A percentile compares a stretch with the other conserved stretches of the same genome.
Conservation (phyloP, 2,329 filamentous ascomycete species). For the Fusarium pseudonygamai region DNA sequence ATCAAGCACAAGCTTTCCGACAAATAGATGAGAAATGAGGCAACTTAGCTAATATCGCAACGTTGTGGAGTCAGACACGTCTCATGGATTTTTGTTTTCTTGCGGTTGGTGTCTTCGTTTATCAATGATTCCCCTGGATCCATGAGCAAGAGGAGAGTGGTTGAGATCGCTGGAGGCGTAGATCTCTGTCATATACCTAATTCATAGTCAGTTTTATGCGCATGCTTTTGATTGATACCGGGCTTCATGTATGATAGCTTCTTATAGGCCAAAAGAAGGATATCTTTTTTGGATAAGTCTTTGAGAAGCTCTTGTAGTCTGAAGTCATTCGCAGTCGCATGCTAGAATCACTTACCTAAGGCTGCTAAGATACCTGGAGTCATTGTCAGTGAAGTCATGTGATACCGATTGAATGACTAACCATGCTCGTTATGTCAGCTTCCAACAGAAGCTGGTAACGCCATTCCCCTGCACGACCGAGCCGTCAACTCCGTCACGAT, state of each 20-base stretch:
- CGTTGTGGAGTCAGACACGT: conserved; percentile 39
- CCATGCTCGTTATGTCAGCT: conserved; percentile 3
- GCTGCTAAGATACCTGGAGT: not conserved
- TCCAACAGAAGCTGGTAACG: conserved; percentile 5
- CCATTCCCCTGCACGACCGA: conserved; percentile 29
- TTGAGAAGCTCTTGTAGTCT: not conserved
- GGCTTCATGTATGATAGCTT: conserved; percentile 38
- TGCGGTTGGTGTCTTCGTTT: conserved; percentile 50
- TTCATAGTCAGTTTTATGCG: conserved; percentile 46
- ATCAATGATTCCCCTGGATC: conserved; percentile 54
- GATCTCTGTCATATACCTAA: conserved; percentile 50
- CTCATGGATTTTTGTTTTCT: conserved; percentile 40
- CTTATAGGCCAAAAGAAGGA: conserved; percentile 24
- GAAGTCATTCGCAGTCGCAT: not conserved
- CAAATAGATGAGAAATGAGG: conserved; percentile 39
- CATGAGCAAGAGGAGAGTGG: conserved; percentile 46
- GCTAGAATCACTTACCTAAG: not conserved
- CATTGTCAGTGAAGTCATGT: conserved; percentile 4
- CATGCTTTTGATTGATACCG: conserved; percentile 40
- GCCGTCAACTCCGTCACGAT: conserved; percentile 45
- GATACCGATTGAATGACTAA: conserved; percentile 35
- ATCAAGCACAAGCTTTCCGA: conserved; percentile 58
- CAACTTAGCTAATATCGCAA: conserved; percentile 41
- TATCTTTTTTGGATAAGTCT: conserved; percentile 23
- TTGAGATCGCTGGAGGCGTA: conserved; percentile 43